Percentiles rank a stretch among this genome's conserved stretches.
Evolutionary conservation across 2,329 filamentous ascomycete species (phyloP).

Genomic region (Alternaria postmessia): DNA sequence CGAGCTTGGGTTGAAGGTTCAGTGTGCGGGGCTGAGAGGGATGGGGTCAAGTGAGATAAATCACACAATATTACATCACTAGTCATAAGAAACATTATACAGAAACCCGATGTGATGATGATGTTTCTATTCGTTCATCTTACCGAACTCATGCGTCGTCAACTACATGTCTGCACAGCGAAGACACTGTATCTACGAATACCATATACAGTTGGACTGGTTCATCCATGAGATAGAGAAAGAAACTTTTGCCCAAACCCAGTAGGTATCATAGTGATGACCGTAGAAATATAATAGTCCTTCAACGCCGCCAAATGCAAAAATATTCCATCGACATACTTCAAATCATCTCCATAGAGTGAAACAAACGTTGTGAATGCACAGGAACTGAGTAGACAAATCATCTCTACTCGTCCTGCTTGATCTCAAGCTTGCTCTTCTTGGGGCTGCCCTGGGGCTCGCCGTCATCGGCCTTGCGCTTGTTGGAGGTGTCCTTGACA

Average conservation of each 20-base stretch:
- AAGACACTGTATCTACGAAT: neutral
- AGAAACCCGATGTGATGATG: slow-evolving; percentile 3
- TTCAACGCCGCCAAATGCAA: slow-evolving; percentile 23
- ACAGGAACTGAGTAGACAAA: neutral
- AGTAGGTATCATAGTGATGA: slow-evolving; percentile 18
- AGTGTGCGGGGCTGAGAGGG: neutral
- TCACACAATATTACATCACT: neutral
- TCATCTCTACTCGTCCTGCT: slow-evolving; percentile 39
- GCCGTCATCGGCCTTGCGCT: slow-evolving; percentile 45
- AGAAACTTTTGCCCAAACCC: slow-evolving; percentile 19
- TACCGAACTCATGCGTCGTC: neutral
- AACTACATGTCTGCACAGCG: neutral
- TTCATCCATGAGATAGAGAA: neutral
- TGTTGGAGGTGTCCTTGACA: slow-evolving; percentile 40
- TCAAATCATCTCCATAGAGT: neutral
- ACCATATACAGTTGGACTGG: neutral
- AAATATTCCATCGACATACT: neutral
- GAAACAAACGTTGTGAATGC: neutral
- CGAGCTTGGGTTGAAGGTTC: neutral
- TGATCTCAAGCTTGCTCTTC: slow-evolving; percentile 48
- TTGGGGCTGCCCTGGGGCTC: slow-evolving; percentile 32
- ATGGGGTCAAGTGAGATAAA: neutral
- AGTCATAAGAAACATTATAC: neutral
- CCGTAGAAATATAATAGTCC: slow-evolving; percentile 14
- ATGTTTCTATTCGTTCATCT: neutral